phyloP scores from a whole-genome alignment of 2,329 filamentous ascomycete species.

The Fusarium coicis region DNA sequence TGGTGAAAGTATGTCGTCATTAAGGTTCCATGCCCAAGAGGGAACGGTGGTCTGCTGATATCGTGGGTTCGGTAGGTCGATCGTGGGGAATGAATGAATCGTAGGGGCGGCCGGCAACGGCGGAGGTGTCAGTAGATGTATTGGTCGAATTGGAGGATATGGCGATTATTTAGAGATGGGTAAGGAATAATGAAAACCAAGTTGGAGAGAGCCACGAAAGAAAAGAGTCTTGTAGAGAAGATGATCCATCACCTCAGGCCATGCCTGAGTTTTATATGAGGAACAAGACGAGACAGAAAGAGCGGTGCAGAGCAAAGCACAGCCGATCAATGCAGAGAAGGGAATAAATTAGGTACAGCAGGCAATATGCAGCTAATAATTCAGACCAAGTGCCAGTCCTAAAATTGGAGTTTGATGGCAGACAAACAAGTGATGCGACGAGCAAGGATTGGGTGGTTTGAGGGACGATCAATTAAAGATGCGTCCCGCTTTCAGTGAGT shows the following conservation, averaged over 20 bases:
- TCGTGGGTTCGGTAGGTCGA: slow-evolving; percentile 18
- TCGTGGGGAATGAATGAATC: slow-evolving; percentile 15
- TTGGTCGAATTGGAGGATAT: background rate
- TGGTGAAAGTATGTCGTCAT: slow-evolving; percentile 30
- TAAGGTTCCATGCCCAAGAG: slow-evolving; percentile 34
- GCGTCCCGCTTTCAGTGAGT: slow-evolving; percentile 18
- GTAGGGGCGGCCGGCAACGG: background rate
- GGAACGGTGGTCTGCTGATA: slow-evolving; percentile 16
- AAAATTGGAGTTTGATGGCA: slow-evolving; percentile 30
- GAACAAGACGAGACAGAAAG: background rate
- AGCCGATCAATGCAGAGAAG: no score
- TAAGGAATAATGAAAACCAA: slow-evolving; percentile 5
- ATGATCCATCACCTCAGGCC: slow-evolving; percentile 6
- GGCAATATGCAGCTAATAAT: slow-evolving; percentile 23
- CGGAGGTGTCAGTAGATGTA: background rate
- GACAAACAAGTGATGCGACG: slow-evolving; percentile 32
- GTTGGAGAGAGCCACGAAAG: slow-evolving; percentile 6
- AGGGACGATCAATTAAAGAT: slow-evolving; percentile 37
- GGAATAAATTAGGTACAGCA: background rate
- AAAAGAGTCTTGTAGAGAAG: slow-evolving; percentile 10
- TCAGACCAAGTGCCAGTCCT: slow-evolving; percentile 6
- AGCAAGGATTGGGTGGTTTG: slow-evolving; percentile 41
- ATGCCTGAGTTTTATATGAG: slow-evolving; percentile 6
- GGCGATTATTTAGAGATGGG: background rate
- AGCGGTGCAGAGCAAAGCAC: slow-evolving; percentile 10